These are phyloP conservation scores for Xylariomycetidae sp. DNA, from an alignment of 2,329 filamentous ascomycete genomes.

Conservation along the genomic window DNA sequence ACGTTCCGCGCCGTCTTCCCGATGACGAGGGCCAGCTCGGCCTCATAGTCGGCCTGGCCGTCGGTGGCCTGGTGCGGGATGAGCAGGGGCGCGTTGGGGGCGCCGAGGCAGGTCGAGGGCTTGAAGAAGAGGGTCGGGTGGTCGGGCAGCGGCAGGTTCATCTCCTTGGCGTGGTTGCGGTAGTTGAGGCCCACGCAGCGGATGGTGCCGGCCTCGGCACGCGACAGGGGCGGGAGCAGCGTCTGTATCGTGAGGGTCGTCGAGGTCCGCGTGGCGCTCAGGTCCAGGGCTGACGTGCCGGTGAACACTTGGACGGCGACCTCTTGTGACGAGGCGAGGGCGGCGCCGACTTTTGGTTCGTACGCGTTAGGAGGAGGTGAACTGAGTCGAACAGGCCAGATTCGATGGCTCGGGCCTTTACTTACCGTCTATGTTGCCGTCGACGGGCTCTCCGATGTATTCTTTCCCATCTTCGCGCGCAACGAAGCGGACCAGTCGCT, in stretches of 20 bases:
- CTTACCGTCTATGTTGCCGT: constrained; percentile 4
- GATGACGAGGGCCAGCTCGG: constrained; percentile 25
- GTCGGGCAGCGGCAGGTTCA: constrained; percentile 6
- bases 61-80: constrained; percentile 36
- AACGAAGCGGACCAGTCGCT: constrained; percentile 8
- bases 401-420: too few relatives aligned
- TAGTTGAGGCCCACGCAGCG: constrained; percentile 25
- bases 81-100: constrained; percentile 24
- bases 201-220: constrained; percentile 6
- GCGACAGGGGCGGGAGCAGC: constrained; percentile 5
- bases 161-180: constrained; percentile 35
- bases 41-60: constrained; percentile 33
- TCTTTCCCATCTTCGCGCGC: constrained; percentile 4
- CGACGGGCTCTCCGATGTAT: constrained; percentile 7
- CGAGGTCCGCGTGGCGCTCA: background rate
- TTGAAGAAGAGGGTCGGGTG: constrained; percentile 37
- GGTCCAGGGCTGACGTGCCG: constrained; percentile 3
- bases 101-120: constrained; percentile 28
- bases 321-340: constrained; percentile 3
- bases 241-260: constrained; percentile 2
- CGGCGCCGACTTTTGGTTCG: constrained; percentile 5
- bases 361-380: background rate
- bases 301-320: constrained; percentile 4
- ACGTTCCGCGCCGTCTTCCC: constrained; percentile 27
- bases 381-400: too few relatives aligned